phyloP scores from a whole-genome alignment of 2,329 filamentous ascomycete species.

The Claviceps digitariae region DNA sequence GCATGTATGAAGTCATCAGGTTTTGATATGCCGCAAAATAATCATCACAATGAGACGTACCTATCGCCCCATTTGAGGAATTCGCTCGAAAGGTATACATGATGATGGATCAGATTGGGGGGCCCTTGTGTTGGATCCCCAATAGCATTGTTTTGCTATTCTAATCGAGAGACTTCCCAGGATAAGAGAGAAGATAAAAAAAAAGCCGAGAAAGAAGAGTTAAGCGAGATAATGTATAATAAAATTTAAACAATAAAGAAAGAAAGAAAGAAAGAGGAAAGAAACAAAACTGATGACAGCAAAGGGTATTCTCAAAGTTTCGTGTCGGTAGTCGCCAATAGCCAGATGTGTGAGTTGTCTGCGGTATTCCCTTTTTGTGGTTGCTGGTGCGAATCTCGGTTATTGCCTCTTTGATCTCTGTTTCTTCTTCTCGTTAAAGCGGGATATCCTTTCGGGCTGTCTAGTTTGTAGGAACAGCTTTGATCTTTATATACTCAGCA shows the following conservation, averaged over 20 bases:
- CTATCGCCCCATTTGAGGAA: background rate
- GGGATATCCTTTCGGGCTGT: background rate
- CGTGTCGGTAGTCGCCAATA: background rate
- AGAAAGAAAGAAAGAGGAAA: no score
- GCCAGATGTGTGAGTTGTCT: background rate
- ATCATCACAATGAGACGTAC: background rate
- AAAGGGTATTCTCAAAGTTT: background rate
- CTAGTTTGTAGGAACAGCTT: background rate
- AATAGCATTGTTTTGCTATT: background rate
- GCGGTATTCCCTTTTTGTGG: background rate
- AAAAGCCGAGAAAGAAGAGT: background rate
- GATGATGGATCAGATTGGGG: background rate
- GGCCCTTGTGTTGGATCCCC: background rate
- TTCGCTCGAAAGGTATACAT: conserved; percentile 3
- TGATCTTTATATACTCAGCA: background rate
- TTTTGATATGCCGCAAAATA: background rate
- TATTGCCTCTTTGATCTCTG: background rate
- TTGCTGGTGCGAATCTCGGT: background rate
- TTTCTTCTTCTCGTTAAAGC: background rate
- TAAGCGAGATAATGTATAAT: background rate
- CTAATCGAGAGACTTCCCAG: no score
- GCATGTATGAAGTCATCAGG: background rate
- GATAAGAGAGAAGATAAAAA: background rate
- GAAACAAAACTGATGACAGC: background rate
- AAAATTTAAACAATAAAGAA: no score